Evolutionary conservation across 495 filamentous ascomycete species (phyloP), one percentile per base, ranked within the genome.

Genomic region (Penicillium pancosmium): DNA sequence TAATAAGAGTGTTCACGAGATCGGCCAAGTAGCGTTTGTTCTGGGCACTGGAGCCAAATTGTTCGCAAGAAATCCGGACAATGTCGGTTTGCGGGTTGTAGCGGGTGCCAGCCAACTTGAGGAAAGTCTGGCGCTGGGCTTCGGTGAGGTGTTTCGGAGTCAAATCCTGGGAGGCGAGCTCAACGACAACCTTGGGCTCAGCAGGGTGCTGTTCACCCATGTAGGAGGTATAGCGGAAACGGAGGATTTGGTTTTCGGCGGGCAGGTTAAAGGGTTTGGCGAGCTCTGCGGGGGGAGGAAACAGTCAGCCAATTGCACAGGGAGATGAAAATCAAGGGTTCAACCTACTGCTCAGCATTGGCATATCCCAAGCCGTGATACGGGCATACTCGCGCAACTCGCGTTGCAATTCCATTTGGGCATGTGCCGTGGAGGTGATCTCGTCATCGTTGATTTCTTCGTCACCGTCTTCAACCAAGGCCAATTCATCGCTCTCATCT

Each of bases 191-290:
- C 77, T 98, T 98, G 53, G 85, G 83, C 70, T 92, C 88, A 12
- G 92, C 91, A 0, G 95, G 93, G 73, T 98, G 95, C 52, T 86
- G 73, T 73, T 98, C 94, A 60, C 95, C 95, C 83, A 98, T 85
- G 74, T 97, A 97, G 48, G 87, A 90, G n/a, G 95, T 98, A 76
- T 97, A 97, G 66, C 94, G 88, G 82, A 97, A 98, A 60, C 94
- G 88, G 51, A 98, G 83, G 61, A 89, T 80, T 49, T 87, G 78
- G 48, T 74, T 71, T 48, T 84, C 70, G 12, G 92, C 91, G 4
- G 87, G 88, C 33, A 78, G 72, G 35, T 79, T 77, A 75, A 96
- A 98, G 35, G 90, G 86, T 73, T 88, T 89, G 50, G 90, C 88
- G 41, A 96, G 81, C 61, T 92, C 92, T 95, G 65, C 15, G 43